Conservation (phyloP, 1,284 basidiomycete species). For the Inonotus hispidus region DNA sequence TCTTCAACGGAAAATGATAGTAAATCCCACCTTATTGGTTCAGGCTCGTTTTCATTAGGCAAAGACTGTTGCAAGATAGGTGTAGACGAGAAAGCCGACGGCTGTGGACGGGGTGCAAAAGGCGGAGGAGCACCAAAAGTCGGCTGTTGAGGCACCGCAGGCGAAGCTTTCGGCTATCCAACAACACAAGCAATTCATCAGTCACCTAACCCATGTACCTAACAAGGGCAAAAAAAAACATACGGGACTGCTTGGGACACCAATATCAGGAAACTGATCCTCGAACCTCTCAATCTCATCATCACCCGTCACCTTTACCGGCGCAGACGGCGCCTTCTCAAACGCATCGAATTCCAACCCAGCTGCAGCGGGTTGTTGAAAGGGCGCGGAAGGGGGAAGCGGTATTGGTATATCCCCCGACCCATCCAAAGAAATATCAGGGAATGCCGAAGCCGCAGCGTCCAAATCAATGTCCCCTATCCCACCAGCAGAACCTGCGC, state of each 20-base stretch:
- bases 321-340: constrained; percentile 31
- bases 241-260: constrained; percentile 38
- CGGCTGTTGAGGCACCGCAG: constrained; percentile 31
- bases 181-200: background rate
- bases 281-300: constrained; percentile 90
- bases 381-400: constrained; percentile 28
- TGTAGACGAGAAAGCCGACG: constrained; percentile 60
- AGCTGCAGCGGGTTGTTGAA: constrained; percentile 23
- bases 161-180: constrained; percentile 22
- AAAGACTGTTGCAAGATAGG: constrained; percentile 67
- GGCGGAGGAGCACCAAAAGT: constrained; percentile 46
- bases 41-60: constrained; percentile 75
- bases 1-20: constrained; percentile 9
- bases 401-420: constrained; percentile 47
- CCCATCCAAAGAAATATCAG: constrained; percentile 74
- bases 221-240: constrained; percentile 30
- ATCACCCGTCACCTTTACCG: constrained; percentile 77
- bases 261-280: constrained; percentile 86
- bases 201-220: too few relatives aligned
- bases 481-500: constrained; percentile 29
- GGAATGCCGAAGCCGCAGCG: constrained; percentile 76
- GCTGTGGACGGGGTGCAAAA: constrained; percentile 71
- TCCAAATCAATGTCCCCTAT: constrained; percentile 69
- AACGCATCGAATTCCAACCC: constrained; percentile 53
- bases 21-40: constrained; percentile 71